Evolutionary conservation across 2,329 filamentous ascomycete species (phyloP), one percentile per base, ranked within the genome.

Genomic region (Tympanopsis confertula): DNA sequence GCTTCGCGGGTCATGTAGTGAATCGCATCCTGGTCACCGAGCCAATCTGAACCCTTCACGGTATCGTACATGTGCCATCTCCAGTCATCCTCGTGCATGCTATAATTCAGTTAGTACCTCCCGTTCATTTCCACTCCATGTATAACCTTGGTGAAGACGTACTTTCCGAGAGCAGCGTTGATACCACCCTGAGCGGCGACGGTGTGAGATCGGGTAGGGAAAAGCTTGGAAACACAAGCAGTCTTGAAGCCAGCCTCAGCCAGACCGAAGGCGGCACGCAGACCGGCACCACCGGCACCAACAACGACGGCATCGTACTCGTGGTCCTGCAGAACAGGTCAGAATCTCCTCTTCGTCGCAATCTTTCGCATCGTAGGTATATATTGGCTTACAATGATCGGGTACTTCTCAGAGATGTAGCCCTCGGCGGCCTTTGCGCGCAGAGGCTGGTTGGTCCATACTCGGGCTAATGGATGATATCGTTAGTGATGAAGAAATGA

Each of bases 181-280:
- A 79, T 79, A 44, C 75, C 75, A 44, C 75, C 74, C 56, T 80
- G 75, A 18, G 75, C 75, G n/a, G 75, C 75, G 41, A 79, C 75
- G 10, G 74, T 80, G 55, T 79, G 74, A 47, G 67, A 73, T 57
- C 75, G 62, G 14, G 75, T 79, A 20, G 72, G 72, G 53, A 78
- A 79, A 22, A 78, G 61, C 52, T 78, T 79, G 20, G 71, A 71
- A 44, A 80, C 67, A 58, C 74, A 79, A 43, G 74, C 74, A 42
- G 74, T 79, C 47, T 79, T 74, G 50, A 79, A 68, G 5, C 74
- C 74, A 45, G 71, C 69, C 58, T 78, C 74, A 20, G 74, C 73
- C 30, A 80, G 62, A 47, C 75, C 75, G 47, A 79, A 74, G 41
- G 74, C 74, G 37, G 75, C 74, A 50, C 75, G 66, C 29, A 80